Percentiles rank a stretch among this genome's conserved stretches.
Conservation (phyloP, 2,329 filamentous ascomycete species). For the Nothopassalora personata region DNA sequence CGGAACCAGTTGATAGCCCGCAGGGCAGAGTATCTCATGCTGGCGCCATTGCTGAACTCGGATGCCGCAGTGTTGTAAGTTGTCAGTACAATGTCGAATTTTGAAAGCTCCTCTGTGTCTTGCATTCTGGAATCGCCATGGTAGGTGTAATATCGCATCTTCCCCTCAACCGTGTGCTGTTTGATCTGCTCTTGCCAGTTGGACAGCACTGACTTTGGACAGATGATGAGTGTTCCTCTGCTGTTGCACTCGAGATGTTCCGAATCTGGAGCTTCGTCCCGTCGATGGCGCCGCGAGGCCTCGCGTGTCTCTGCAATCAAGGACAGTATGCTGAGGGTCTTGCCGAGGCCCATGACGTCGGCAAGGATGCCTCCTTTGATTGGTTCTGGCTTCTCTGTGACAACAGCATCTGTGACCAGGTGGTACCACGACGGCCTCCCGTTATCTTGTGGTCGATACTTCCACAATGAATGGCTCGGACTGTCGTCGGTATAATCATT, state of each 20-base stretch:
- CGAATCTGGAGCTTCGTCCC: constrained; percentile 43
- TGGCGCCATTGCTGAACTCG: constrained; percentile 45
- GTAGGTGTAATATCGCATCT: constrained; percentile 73
- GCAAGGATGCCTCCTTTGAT: constrained; percentile 45
- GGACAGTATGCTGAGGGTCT: constrained; percentile 71
- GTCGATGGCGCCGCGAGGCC: constrained; percentile 59
- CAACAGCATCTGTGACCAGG: constrained; percentile 70
- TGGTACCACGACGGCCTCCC: constrained; percentile 67
- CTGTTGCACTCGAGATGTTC: constrained; percentile 57
- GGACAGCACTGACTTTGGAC: constrained; percentile 80
- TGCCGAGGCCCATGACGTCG: constrained; percentile 50
- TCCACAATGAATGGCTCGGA: constrained; percentile 69
- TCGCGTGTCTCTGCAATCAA: constrained; percentile 63
- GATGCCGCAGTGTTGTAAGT: constrained; percentile 85
- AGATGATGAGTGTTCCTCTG: constrained; percentile 77
- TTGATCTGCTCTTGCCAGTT: constrained; percentile 95
- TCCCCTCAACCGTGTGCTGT: constrained; percentile 63
- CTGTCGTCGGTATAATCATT: constrained; percentile 47
- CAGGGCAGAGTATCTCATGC: constrained; percentile 55
- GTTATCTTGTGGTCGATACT: constrained; percentile 51
- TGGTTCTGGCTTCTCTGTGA: constrained; percentile 31
- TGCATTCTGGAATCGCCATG: constrained; percentile 74
- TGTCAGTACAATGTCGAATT: constrained; percentile 81
- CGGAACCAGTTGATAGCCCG: constrained; percentile 85
- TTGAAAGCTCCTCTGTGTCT: constrained; percentile 60